Base-by-base conservation (phyloP, 2,329 filamentous ascomycete species). In the Aureobasidium sp. region DNA sequence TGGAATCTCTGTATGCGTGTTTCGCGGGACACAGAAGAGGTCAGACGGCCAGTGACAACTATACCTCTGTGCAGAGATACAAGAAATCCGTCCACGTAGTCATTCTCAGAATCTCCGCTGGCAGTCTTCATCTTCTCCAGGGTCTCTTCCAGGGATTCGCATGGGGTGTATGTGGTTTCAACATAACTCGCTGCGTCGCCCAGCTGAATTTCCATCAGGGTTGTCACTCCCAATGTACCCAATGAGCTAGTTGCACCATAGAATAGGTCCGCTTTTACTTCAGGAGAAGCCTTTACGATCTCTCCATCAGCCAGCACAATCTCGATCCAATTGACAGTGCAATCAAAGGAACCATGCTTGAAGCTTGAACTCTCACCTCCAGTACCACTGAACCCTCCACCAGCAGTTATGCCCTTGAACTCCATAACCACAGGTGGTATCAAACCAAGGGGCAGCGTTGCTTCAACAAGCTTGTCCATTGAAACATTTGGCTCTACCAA, bases 291-390 rank as follows among this genome's bases (percentile, higher is more conserved):
- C 2, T 67, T 77, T 17, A 79, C 72, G 1, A 87, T 67, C 9
- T 81, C 75, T 0, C 86, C 86, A 63, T 83, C 79, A 0, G 83
- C 80, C 4, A 88, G 75, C 2, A 89, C 79, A 64, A 88, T 83
- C 71, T 89, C 85, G 15, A 87, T 79, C 59, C 76, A 79, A 49
- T 79, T 80, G 60, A 88, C 74, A 0, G 80, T 86, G 1, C 77
- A 74, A 67, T 87, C 83, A 65, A 88, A 88, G 59, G 83, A 83
- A 2, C 86, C 85, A 67, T 87, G 77, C 54, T 81, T 83, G 74
- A 89, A 90, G 19, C 80, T 84, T 64, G 82, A 86, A 72, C 83
- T 87, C 71, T 88, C 86, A 9, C 85, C 86, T 7, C 84, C 82
- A 0, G 83, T 86, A 1, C 85, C 86, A 49, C 83, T 81, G 69